Conservation (phyloP, 176 grass and related monocot genomes). For the Hordeum marinum region DNA sequence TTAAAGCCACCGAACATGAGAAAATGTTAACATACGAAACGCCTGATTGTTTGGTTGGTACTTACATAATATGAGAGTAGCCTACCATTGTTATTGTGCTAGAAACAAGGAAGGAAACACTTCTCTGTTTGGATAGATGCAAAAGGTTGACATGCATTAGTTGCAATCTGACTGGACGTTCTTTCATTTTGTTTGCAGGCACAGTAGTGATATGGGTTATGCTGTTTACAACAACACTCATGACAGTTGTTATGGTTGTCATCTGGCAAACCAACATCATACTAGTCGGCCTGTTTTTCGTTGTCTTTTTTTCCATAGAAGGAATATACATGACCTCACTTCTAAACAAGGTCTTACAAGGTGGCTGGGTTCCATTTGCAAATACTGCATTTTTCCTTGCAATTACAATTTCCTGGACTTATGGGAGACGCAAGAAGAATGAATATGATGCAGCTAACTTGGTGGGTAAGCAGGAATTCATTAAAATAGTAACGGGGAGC, state of each 20-base stretch:
- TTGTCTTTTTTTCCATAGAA: conserved; percentile 42
- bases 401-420: conserved; percentile 79
- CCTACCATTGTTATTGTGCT: neutral
- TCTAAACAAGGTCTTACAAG: conserved; percentile 60
- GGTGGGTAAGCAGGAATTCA: conserved; percentile 49
- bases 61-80: neutral
- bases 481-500: conserved; percentile 21
- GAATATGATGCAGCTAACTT: conserved; percentile 52
- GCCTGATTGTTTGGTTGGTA: neutral
- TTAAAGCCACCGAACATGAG: neutral
- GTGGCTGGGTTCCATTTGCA: conserved; percentile 84
- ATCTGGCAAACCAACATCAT: conserved; percentile 45
- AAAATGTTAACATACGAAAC: neutral
- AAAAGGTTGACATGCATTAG: neutral
- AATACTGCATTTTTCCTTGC: conserved; percentile 63
- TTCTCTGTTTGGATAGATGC: neutral
- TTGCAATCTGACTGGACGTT: neutral
- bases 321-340: conserved; percentile 66
- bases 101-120: neutral
- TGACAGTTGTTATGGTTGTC: conserved; percentile 65
- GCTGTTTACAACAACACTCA: conserved; percentile 73
- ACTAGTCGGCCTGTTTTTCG: conserved; percentile 35
- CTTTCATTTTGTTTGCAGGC: conserved; percentile 40
- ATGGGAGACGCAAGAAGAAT: conserved; percentile 66
- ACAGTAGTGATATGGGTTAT: conserved; percentile 91